Evolutionary conservation across 2,329 filamentous ascomycete species (phyloP), one percentile per base, ranked within the genome.

Genomic region (Xylariales sp.): DNA sequence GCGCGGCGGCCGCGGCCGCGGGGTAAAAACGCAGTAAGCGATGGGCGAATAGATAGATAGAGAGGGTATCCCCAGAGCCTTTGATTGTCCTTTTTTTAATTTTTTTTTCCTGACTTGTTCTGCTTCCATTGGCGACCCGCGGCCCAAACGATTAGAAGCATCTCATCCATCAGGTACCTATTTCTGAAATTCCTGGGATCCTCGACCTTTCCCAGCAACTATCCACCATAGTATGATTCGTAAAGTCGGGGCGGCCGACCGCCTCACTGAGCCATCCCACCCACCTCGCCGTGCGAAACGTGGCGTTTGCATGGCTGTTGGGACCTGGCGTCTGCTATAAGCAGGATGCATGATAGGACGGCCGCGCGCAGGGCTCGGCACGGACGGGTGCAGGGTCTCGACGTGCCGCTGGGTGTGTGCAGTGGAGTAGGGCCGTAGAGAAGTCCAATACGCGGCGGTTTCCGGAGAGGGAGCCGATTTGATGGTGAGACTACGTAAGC

Each of bases 251-350:
- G 16, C 30, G 30, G 16, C 12, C 12, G 18, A 30, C 32, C 32
- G 9, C 46, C 43, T 18, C 5, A 23, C 50, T 18, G 48, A 14
- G 64, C 53, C 63, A 65, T 53, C 8, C 59, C 61, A 70, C 46
- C n/a, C 69, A 65, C 23, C 63, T 54, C 65, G 69, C 52, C 6
- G 67, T 58, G 50, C 65, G 61, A 41, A 65, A 66, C 65, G 69
- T 60, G 16, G 53, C 57, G 36, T 65, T 56, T 12, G 32, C 54
- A 48, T 68, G 62, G 36, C 64, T 67, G 8, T 39, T 52, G 45
- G 12, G 57, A 39, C 14, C 52, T 45, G 3, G n/a, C 9, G 18
- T 65, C 46, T 32, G 62, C 14, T 28, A 43, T 12, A 14, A 14
- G 39, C 5, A 41, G 10, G 39, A 5, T 14, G 39, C 39, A 41